These are phyloP conservation scores for Puccinia polysora DNA, from an alignment of 1,284 basidiomycete species.

Conservation along the genomic window DNA sequence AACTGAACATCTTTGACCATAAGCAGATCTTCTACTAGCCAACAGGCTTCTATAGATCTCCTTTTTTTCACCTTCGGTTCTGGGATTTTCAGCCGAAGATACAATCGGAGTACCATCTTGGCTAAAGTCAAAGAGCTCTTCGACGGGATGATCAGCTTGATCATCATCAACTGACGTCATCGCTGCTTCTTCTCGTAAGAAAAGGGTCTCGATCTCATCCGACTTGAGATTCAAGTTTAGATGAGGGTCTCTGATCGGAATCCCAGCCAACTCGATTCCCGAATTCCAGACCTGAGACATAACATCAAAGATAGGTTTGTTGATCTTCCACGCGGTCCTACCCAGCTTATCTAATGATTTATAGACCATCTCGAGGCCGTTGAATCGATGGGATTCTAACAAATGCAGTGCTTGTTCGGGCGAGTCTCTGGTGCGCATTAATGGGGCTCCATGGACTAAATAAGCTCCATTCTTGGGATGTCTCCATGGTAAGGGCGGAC, in stretches of 20 bases:
- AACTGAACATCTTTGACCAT: constrained; percentile 83
- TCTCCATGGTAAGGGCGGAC: constrained; percentile 83
- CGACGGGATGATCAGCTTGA: constrained; percentile 64
- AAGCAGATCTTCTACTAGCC: constrained; percentile 69
- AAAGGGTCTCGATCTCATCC: constrained; percentile 57
- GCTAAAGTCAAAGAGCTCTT: constrained; percentile 60
- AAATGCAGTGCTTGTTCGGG: constrained; percentile 80
- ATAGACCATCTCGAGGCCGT: constrained; percentile 78
- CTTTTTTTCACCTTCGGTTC: constrained; percentile 29
- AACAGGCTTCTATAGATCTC: constrained; percentile 46
- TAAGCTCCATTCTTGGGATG: constrained; percentile 77
- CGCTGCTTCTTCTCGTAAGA: constrained; percentile 57
- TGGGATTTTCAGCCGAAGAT: constrained; percentile 56
- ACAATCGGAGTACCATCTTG: not conserved
- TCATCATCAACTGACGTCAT: constrained; percentile 49
- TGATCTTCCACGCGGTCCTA: constrained; percentile 85
- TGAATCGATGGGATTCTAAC: constrained; percentile 66
- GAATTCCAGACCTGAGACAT: constrained; percentile 76
- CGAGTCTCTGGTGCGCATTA: constrained; percentile 91
- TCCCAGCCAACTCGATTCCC: constrained; percentile 54
- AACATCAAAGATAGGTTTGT: constrained; percentile 68
- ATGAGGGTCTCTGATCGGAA: constrained; percentile 48
- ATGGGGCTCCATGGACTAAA: constrained; percentile 68
- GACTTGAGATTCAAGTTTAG: constrained; percentile 46
- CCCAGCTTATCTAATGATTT: constrained; percentile 86